These are phyloP conservation scores for Candida krabiensis DNA, from an alignment of 805 yeast species.

Conservation along the genomic window DNA sequence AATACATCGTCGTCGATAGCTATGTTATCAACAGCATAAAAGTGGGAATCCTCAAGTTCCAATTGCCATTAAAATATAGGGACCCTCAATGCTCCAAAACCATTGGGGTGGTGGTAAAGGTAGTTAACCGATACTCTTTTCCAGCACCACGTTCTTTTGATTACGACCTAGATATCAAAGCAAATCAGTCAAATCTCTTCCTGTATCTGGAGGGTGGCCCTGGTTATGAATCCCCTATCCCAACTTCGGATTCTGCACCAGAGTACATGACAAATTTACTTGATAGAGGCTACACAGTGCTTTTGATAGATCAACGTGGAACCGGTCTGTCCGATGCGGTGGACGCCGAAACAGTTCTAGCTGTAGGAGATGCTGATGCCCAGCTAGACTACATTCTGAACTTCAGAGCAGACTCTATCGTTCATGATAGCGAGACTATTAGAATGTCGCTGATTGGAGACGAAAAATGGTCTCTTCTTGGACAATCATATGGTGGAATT, in stretches of 20 bases:
- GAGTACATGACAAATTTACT: conserved; percentile 17
- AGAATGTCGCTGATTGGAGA: conserved; percentile 33
- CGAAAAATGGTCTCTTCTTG: conserved; percentile 50
- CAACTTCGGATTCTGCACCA: conserved; percentile 16
- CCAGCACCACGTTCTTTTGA: conserved; percentile 5
- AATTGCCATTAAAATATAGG: conserved; percentile 29
- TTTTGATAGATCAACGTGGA: conserved; percentile 60
- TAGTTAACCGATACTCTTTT: conserved; percentile 16
- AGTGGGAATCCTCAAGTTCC: conserved; percentile 22
- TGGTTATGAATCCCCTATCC: conserved; percentile 42
- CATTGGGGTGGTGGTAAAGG: conserved; percentile 21
- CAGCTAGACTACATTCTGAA: conserved; percentile 42
- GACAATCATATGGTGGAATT: conserved; percentile 60
- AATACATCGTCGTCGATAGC: conserved; percentile 13
- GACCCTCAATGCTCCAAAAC: conserved; percentile 2
- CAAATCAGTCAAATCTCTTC: conserved; percentile 31
- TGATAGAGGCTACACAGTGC: conserved; percentile 21
- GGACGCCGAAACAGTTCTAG: conserved; percentile 31
- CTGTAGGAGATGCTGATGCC: conserved; percentile 19
- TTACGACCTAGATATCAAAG: conserved; percentile 16
- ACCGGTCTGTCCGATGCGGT: conserved; percentile 55
- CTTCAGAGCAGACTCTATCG: conserved; percentile 55
- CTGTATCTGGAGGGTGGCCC: conserved; percentile 57
- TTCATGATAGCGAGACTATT: conserved; percentile 49
- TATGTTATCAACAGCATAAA: conserved; percentile 19